phyloP scores from a whole-genome alignment of 2,329 filamentous ascomycete species.

The Alternaria gaisen region DNA sequence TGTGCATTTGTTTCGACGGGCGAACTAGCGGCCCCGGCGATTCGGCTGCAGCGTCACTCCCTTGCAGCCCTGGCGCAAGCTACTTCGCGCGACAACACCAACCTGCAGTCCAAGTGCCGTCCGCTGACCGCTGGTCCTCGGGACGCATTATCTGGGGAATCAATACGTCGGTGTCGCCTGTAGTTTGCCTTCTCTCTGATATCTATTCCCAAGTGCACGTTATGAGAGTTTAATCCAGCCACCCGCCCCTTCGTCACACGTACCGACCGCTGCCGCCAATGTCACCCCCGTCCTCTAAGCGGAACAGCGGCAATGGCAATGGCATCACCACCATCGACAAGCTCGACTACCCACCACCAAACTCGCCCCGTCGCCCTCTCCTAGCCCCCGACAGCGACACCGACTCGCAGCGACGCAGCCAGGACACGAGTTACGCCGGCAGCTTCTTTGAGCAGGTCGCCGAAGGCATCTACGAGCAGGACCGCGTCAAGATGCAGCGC shows the following conservation, averaged over 20 bases:
- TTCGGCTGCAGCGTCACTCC: conserved; percentile 26
- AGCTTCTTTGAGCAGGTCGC: conserved; percentile 69
- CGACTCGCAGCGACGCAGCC: conserved; percentile 47
- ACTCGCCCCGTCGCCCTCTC: conserved; percentile 52
- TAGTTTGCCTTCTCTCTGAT: background rate
- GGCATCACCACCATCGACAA: conserved; percentile 55
- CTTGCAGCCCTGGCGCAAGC: conserved; percentile 24
- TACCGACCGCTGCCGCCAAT: conserved; percentile 30
- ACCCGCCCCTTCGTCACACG: conserved; percentile 30
- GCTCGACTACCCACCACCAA: conserved; percentile 57
- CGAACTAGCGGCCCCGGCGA: conserved; percentile 27
- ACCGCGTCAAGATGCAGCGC: conserved; percentile 63
- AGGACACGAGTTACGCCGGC: conserved; percentile 58
- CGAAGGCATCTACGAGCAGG: conserved; percentile 66
- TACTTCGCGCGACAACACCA: conserved; percentile 36
- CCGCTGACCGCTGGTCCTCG: conserved; percentile 29
- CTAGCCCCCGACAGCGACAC: conserved; percentile 50
- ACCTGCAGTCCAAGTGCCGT: conserved; percentile 32
- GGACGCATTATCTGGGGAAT: background rate
- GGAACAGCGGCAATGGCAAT: conserved; percentile 40
- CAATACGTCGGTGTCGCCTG: background rate
- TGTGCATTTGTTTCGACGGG: conserved; percentile 21
- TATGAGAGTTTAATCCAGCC: conserved; percentile 21
- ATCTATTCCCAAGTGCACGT: background rate
- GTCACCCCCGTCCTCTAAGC: conserved; percentile 45